Evolutionary conservation across 192 early-diverging fungal species (phyloP).

Genomic region (Backusella westeae): DNA sequence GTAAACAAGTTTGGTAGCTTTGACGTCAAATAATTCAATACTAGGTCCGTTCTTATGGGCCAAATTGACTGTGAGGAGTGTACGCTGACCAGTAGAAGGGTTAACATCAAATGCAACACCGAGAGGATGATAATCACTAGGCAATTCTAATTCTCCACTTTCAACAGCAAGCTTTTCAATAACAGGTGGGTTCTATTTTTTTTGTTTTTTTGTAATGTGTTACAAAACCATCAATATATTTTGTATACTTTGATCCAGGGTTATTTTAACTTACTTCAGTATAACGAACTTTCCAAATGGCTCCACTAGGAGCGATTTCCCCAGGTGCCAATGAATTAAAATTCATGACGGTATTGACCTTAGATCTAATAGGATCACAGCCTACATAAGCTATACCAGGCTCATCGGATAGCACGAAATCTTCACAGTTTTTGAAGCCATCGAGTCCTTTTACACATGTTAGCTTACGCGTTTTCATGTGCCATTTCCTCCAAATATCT

Average conservation of each 20-base stretch:
- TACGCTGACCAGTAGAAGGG: neutral
- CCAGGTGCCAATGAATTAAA: constrained; percentile 8
- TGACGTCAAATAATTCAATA: constrained; percentile 17
- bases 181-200: neutral
- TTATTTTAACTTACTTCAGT: constrained; percentile 11
- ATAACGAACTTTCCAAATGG: constrained; percentile 16
- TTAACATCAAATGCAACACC: constrained; percentile 23
- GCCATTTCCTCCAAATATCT: neutral
- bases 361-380: constrained; percentile 23
- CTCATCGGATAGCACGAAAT: constrained; percentile 1
- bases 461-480: neutral
- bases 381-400: constrained; percentile 9
- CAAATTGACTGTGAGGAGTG: constrained; percentile 16
- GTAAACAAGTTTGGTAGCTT: constrained; percentile 9
- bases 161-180: neutral
- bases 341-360: constrained; percentile 21
- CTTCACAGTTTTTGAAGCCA: constrained; percentile 14
- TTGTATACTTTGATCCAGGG: neutral
- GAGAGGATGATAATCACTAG: constrained; percentile 26
- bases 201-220: neutral
- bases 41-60: neutral
- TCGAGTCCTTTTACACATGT: neutral
- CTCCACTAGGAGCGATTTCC: neutral
- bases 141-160: neutral
- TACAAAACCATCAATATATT: neutral